Base-by-base conservation (phyloP, 1,284 basidiomycete species). In the Cronartium quercuum region DNA sequence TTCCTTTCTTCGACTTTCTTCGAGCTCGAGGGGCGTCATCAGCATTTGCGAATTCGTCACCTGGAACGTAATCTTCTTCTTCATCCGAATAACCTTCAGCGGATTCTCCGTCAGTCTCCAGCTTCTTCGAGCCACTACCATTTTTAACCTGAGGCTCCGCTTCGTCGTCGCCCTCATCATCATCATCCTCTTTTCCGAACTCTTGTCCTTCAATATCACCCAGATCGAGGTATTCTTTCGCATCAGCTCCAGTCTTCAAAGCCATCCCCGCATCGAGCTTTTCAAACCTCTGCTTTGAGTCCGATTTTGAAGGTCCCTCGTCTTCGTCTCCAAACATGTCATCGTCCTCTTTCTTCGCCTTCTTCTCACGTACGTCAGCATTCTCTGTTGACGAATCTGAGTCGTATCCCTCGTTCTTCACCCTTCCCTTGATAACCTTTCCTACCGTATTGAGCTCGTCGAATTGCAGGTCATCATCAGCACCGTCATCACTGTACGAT, bases 141-240 rank as follows among this genome's bases (percentile, higher is more conserved):
- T 77, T 77, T n/a, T n/a, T n/a, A n/a, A n/a, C n/a, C n/a, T n/a
- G n/a, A n/a, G n/a, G n/a, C n/a, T n/a, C n/a, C 24, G 79, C 78
- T 3, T 79, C 77, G 61, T 77, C 84, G 77, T 79, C 66, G n/a
- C n/a, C n/a, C n/a, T n/a, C n/a, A 77, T 83, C 58, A 3, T 80
- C 80, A 13, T 77, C 76, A 7, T 75, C 77, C 37, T 75, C 76
- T 15, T 84, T 83, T 76, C 86, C 86, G 80, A 97, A 92, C 81
- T 93, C 91, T 83, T 99, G 92, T 0, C 94, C 92, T 82, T 97
- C 94, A 78, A 98, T 94, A 81, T 98, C 95, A 0, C 91, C 91
- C 13, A 98, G 84, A 69, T 90, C 86, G 82, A 97, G 84, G 81
- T 87, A 95, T 80, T 87, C 80, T 58, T 79, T 80, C n/a, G 68